Conservation (phyloP, 208 protist species). For the Strigomonas galati region DNA sequence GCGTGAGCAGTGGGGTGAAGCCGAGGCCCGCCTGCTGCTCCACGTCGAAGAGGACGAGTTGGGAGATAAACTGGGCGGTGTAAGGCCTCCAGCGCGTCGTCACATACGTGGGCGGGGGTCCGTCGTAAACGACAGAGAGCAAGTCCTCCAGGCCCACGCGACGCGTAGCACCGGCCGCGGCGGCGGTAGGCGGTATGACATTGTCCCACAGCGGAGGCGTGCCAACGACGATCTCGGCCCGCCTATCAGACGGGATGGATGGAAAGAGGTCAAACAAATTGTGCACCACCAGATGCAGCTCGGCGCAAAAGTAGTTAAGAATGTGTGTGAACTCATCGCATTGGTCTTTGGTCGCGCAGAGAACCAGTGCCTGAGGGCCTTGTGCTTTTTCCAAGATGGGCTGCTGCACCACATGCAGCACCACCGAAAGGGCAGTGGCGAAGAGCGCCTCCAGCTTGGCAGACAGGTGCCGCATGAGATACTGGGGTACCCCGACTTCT, state of each 20-base stretch:
- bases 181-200: slow-evolving; percentile 6
- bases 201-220: slow-evolving; percentile 70
- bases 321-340: slow-evolving; percentile 57
- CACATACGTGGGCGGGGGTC: slow-evolving; percentile 37
- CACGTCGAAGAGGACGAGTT: slow-evolving; percentile 61
- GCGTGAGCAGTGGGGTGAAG: slow-evolving; percentile 29
- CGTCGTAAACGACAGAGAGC: slow-evolving; percentile 29
- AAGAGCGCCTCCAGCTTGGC: slow-evolving; percentile 67
- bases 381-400: slow-evolving; percentile 54
- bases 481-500: not conserved
- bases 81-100: slow-evolving; percentile 67
- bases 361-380: slow-evolving; percentile 61
- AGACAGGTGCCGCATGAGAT: slow-evolving; percentile 26
- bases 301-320: slow-evolving; percentile 42
- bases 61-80: slow-evolving; percentile 37
- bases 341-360: slow-evolving; percentile 72
- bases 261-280: slow-evolving; percentile 76
- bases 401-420: slow-evolving; percentile 52
- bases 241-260: slow-evolving; percentile 45
- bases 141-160: slow-evolving; percentile 54
- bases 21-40: slow-evolving; percentile 55
- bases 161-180: slow-evolving; percentile 1
- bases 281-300: slow-evolving; percentile 75
- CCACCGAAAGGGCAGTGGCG: slow-evolving; percentile 50
- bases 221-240: slow-evolving; percentile 71